Percentiles rank a stretch among this genome's conserved stretches.
Evolutionary conservation across 225 moss, liverwort and hornwort species (phyloP).

Genomic region (Straminergon stramineum): DNA sequence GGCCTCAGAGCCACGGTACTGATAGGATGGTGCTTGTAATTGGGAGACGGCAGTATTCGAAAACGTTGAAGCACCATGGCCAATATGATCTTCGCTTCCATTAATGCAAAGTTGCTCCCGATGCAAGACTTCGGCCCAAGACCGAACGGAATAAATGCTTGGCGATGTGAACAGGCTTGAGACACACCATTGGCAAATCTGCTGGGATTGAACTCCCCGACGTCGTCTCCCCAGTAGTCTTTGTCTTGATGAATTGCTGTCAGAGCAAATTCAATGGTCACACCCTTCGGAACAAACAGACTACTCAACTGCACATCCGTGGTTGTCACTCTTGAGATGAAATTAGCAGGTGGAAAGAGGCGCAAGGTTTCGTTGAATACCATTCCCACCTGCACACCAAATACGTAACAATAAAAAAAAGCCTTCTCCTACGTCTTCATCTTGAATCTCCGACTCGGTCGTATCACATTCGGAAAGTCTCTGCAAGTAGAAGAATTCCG

Average conservation of each 20-base stretch:
- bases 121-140: conserved; percentile 49
- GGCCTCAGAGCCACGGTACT: background rate
- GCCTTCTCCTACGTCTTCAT: background rate
- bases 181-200: background rate
- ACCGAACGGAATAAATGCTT: conserved; percentile 44
- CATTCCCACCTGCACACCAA: background rate
- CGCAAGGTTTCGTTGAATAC: background rate
- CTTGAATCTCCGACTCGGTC: background rate
- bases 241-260: conserved; percentile 22
- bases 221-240: background rate
- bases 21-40: conserved; percentile 36
- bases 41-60: conserved; percentile 17
- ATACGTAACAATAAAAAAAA: background rate
- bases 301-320: conserved; percentile 20
- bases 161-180: conserved; percentile 10
- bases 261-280: conserved; percentile 21
- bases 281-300: conserved; percentile 42
- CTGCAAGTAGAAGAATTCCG: background rate
- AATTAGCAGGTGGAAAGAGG: background rate
- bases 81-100: conserved; percentile 48
- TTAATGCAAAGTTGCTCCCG: conserved; percentile 43
- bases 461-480: background rate
- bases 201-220: background rate
- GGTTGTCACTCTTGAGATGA: background rate
- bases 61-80: conserved; percentile 39